Conservation (phyloP, 768 basidiomycete species). For the Boletus fagicola region DNA sequence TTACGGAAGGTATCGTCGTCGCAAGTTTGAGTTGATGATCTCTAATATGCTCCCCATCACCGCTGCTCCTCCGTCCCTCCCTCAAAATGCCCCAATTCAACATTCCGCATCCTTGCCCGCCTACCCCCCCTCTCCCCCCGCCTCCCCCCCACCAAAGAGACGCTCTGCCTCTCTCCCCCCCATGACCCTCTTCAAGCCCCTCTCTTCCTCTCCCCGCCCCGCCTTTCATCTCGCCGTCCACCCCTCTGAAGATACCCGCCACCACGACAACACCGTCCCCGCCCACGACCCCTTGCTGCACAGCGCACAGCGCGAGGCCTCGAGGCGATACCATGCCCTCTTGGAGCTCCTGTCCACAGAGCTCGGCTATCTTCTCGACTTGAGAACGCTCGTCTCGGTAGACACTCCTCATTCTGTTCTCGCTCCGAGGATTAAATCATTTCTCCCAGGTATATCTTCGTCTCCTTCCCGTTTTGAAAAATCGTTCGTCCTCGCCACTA, state of each 20-base stretch:
- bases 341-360: constrained; percentile 86
- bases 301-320: constrained; percentile 33
- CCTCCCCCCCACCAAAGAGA: background rate
- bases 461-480: constrained; percentile 49
- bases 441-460: constrained; percentile 61
- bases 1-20: too few relatives aligned
- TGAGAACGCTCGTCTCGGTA: constrained; percentile 75
- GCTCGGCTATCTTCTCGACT: constrained; percentile 73
- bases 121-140: background rate
- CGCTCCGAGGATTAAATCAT: background rate
- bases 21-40: background rate
- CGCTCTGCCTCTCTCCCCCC: constrained; percentile 38
- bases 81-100: background rate
- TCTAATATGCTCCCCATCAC: constrained; percentile 2
- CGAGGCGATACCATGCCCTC: constrained; percentile 68
- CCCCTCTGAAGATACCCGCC: constrained; percentile 11
- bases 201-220: constrained; percentile 11
- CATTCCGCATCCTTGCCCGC: background rate
- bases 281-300: background rate
- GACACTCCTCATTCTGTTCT: constrained; percentile 22
- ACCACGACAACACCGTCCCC: background rate
- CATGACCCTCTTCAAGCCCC: constrained; percentile 22
- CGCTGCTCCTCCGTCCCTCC: background rate
- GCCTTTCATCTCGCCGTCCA: constrained; percentile 20
- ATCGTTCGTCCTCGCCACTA: constrained; percentile 16